Percentiles rank a stretch among this genome's conserved stretches.
Conservation (phyloP, 2,329 filamentous ascomycete species). For the Talaromyces sp. region DNA sequence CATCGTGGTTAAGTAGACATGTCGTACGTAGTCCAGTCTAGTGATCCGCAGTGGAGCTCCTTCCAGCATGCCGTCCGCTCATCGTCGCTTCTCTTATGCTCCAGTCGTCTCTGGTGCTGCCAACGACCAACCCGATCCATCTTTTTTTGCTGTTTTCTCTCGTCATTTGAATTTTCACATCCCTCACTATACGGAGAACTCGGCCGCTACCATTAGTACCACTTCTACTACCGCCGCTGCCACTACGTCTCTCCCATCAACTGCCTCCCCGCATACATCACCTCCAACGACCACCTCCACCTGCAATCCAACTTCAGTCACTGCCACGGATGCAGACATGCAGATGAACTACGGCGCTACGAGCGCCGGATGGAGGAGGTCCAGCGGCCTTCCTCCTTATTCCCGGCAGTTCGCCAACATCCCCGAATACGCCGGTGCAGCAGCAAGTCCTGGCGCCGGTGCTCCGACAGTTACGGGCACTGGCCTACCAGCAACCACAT, state of each 20-base stretch:
- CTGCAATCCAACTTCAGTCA: slow-evolving; percentile 33
- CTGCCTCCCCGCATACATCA: slow-evolving; percentile 30
- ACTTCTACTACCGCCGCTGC: slow-evolving; percentile 26
- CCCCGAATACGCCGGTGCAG: slow-evolving; percentile 29
- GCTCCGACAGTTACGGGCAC: not conserved
- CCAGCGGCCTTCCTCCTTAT: slow-evolving; percentile 46
- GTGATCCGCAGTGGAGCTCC: slow-evolving; percentile 13
- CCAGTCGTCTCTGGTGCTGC: slow-evolving; percentile 49
- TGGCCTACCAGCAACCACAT: not conserved
- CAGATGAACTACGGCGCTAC: slow-evolving; percentile 46
- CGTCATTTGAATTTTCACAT: not conserved
- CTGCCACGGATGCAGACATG: slow-evolving; percentile 51
- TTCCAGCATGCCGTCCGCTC: slow-evolving; percentile 29
- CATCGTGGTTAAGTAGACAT: not conserved
- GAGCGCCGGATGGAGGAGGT: slow-evolving; percentile 46
- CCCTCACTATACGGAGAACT: not conserved
- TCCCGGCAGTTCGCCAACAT: slow-evolving; percentile 48
- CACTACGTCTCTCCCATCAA: slow-evolving; percentile 31
- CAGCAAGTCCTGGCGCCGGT: slow-evolving; percentile 5
- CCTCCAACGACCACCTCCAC: not conserved
- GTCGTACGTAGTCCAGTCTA: not conserved
- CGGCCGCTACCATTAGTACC: slow-evolving; percentile 43
- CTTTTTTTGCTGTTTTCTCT: not conserved
- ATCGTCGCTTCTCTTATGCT: slow-evolving; percentile 60
- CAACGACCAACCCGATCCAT: slow-evolving; percentile 28